A percentile compares a stretch with the other conserved stretches of the same genome.
Conservation (phyloP, 495 filamentous ascomycete species). For the Penicillium verhagenii region DNA sequence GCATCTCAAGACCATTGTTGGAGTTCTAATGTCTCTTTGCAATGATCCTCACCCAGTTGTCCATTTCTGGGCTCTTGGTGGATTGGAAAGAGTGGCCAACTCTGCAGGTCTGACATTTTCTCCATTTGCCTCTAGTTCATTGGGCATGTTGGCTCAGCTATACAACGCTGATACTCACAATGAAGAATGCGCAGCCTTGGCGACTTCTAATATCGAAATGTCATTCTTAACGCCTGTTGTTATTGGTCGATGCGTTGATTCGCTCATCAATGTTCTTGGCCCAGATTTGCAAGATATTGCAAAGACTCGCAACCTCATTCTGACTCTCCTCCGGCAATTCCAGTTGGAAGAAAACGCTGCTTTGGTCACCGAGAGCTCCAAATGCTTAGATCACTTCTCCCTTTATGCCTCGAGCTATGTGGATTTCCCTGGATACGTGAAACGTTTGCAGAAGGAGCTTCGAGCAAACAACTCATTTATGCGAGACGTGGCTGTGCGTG, state of each 20-base stretch:
- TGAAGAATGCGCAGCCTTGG: slow-evolving; percentile 69
- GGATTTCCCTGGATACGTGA: slow-evolving; percentile 79
- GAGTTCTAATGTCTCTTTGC: slow-evolving; percentile 91
- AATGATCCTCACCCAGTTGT: slow-evolving; percentile 96
- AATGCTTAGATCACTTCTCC: slow-evolving; percentile 86
- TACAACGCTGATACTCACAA: slow-evolving; percentile 92
- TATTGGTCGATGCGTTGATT: slow-evolving; percentile 87
- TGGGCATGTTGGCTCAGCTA: slow-evolving; percentile 90
- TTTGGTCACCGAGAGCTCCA: slow-evolving; percentile 73
- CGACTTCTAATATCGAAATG: slow-evolving; percentile 85
- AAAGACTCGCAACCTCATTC: slow-evolving; percentile 87
- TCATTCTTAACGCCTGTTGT: slow-evolving; percentile 77
- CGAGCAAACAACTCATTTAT: slow-evolving; percentile 64
- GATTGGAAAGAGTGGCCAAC: slow-evolving; percentile 81
- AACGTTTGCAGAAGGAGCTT: slow-evolving; percentile 73
- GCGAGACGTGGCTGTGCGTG: slow-evolving; percentile 79
- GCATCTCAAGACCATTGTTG: slow-evolving; percentile 92
- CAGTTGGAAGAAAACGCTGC: slow-evolving; percentile 71
- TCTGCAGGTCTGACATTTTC: slow-evolving; percentile 92
- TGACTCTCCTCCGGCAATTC: slow-evolving; percentile 82
- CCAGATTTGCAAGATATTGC: slow-evolving; percentile 91
- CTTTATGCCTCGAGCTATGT: slow-evolving; percentile 88
- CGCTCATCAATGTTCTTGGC: slow-evolving; percentile 91
- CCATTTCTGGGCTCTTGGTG: slow-evolving; percentile 94
- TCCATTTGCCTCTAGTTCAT: slow-evolving; percentile 79